phyloP scores from a whole-genome alignment of 176 grass and related monocot species.

The Aegilops bicornis region DNA sequence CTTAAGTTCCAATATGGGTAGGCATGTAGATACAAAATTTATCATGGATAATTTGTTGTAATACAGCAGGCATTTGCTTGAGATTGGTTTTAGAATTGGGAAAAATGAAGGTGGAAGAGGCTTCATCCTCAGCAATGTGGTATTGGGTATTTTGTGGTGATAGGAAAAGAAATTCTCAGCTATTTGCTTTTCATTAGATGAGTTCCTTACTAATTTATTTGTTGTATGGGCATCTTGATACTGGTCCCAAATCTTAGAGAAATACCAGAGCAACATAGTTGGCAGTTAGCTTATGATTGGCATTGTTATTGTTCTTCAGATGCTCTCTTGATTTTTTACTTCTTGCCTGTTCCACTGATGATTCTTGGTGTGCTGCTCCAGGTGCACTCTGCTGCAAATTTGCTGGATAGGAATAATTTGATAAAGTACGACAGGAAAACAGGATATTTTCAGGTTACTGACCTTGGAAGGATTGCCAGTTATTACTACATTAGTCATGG shows the following conservation, averaged over 20 bases:
- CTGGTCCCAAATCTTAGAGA: not conserved
- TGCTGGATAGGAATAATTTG: slow-evolving; percentile 93
- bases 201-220: not conserved
- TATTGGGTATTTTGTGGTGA: not conserved
- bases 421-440: slow-evolving; percentile 96
- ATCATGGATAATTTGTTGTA: not conserved
- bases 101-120: not conserved
- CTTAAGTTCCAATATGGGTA: not conserved
- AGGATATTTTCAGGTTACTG: slow-evolving; percentile 92
- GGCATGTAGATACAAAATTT: not conserved
- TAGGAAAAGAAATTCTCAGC: not conserved
- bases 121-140: not conserved
- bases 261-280: not conserved
- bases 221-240: not conserved
- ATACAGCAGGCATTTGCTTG: not conserved
- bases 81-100: not conserved
- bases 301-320: not conserved
- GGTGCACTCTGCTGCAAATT: slow-evolving; percentile 93
- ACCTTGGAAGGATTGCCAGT: slow-evolving; percentile 89
- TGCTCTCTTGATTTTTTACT: not conserved
- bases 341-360: not conserved
- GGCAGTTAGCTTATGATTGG: not conserved
- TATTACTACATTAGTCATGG: slow-evolving; percentile 97
- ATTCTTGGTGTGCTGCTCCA: slow-evolving; percentile 39
- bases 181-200: not conserved